A percentile compares a stretch with the other conserved stretches of the same genome.
Evolutionary conservation across 2,329 filamentous ascomycete genomes (phyloP).

Genomic region (Cytospora schulzeri): DNA sequence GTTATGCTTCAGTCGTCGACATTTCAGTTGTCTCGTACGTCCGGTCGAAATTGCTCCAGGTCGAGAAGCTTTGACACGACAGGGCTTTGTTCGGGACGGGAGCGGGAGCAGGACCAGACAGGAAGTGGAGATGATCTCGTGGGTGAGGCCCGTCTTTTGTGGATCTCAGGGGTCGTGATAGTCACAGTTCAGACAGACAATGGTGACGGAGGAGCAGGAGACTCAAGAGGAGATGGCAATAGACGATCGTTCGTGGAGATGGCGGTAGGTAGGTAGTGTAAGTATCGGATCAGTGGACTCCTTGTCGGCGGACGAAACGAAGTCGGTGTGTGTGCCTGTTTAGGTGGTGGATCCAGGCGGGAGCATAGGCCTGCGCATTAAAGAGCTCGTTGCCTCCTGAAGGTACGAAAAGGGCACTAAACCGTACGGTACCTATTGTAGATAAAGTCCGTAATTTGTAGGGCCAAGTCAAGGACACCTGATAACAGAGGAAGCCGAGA

Average conservation of each 20-base stretch:
- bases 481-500: not conserved
- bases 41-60: constrained; percentile 15
- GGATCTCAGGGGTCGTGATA: not conserved
- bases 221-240: constrained; percentile 1
- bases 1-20: constrained; percentile 19
- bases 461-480: not conserved
- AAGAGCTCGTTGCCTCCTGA: constrained; percentile 11
- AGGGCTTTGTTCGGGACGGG: constrained; percentile 19
- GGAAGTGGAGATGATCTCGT: constrained; percentile 12
- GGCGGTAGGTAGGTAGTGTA: constrained; percentile 6
- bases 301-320: constrained; percentile 11
- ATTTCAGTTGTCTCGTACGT: constrained; percentile 17
- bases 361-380: constrained; percentile 9
- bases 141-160: constrained; percentile 10
- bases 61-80: constrained; percentile 21
- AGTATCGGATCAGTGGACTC: constrained; percentile 13
- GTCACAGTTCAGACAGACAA: not conserved
- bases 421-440: too few species aligned
- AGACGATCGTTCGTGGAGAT: constrained; percentile 6
- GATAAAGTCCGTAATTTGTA: not conserved
- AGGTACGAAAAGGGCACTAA: not conserved
- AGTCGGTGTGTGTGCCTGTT: constrained; percentile 20
- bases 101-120: constrained; percentile 9
- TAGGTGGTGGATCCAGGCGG: constrained; percentile 15
- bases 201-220: not conserved